Conservation (phyloP, 768 basidiomycete genomes). For the Suillus ampliporus region DNA sequence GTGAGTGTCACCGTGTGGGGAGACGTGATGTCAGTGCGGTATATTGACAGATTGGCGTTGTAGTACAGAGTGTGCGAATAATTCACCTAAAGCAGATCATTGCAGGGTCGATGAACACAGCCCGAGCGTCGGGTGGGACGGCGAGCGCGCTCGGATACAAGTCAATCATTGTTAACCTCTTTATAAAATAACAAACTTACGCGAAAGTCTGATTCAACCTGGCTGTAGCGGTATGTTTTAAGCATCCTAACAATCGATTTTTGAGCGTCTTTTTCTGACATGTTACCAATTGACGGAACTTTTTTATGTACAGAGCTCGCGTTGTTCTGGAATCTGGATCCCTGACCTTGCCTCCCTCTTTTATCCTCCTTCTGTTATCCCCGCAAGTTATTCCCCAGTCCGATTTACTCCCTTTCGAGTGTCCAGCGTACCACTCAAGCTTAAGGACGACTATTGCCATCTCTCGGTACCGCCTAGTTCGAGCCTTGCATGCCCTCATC, state of each 20-base stretch:
- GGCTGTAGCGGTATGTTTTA: not conserved
- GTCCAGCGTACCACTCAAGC: not conserved
- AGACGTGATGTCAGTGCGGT: not conserved
- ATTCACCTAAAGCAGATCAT: not conserved
- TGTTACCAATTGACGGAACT: conserved; percentile 7
- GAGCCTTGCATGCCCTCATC: conserved; percentile 10
- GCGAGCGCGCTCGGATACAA: not conserved
- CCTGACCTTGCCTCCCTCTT: not conserved
- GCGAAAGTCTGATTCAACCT: not conserved
- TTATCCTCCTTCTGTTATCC: not conserved
- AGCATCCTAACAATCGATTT: not conserved
- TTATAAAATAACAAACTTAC: not conserved
- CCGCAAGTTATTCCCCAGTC: not conserved
- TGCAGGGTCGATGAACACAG: not conserved
- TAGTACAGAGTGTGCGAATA: not conserved
- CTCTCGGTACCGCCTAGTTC: not conserved
- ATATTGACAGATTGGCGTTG: not conserved
- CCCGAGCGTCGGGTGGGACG: not conserved
- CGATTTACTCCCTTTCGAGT: not conserved
- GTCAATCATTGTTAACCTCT: not conserved
- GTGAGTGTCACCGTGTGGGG: too few relatives aligned
- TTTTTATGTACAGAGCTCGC: conserved; percentile 11
- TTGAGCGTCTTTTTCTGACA: conserved; percentile 16
- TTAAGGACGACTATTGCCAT: not conserved
- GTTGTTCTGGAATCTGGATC: not conserved